Percentiles rank a stretch among this genome's conserved stretches.
Conservation (phyloP, 2,329 filamentous ascomycete genomes). For the Diplodia scrobiculata region DNA sequence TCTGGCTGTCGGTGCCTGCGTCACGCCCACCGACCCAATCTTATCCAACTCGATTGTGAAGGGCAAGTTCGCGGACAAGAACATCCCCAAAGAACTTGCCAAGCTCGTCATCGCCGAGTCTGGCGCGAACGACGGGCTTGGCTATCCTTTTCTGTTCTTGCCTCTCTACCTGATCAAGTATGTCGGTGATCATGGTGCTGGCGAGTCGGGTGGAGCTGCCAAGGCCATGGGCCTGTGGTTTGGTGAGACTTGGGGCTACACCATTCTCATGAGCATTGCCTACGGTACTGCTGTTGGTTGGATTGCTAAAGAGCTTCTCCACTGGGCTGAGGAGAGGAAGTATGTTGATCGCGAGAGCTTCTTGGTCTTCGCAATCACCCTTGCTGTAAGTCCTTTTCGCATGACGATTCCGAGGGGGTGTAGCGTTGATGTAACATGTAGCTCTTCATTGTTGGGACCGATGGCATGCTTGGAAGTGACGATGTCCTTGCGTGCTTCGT, state of each 20-base stretch:
- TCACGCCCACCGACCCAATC: slow-evolving; percentile 90
- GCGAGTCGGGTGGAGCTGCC: slow-evolving; percentile 59
- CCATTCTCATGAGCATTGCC: slow-evolving; percentile 72
- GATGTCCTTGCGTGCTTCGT: slow-evolving; percentile 92
- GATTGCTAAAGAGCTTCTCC: slow-evolving; percentile 77
- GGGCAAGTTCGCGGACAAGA: slow-evolving; percentile 88
- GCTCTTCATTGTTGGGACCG: slow-evolving; percentile 83
- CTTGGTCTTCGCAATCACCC: slow-evolving; percentile 78
- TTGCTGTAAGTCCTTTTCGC: slow-evolving; percentile 61
- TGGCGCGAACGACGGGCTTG: slow-evolving; percentile 84
- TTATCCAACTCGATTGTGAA: slow-evolving; percentile 89
- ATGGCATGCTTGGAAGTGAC: slow-evolving; percentile 82
- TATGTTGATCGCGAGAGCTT: slow-evolving; percentile 88
- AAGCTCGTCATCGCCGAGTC: slow-evolving; percentile 69
- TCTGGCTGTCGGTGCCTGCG: slow-evolving; percentile 76
- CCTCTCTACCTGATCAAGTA: slow-evolving; percentile 83
- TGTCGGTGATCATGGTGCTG: slow-evolving; percentile 57
- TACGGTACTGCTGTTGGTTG: slow-evolving; percentile 80
- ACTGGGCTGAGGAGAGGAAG: slow-evolving; percentile 78
- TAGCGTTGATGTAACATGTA: slow-evolving; percentile 34
- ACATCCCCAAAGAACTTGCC: slow-evolving; percentile 79
- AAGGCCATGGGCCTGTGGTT: slow-evolving; percentile 80
- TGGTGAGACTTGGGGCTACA: slow-evolving; percentile 81
- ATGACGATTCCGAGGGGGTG: not conserved
- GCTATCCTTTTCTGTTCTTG: slow-evolving; percentile 85